Evolutionary conservation across 306 rosid species (phyloP).

Genomic region (barrel medic (Medicago truncatula)): MtrunA17r5.0-ANR NC_053046.1:1554001-1554500

Average conservation of each 20-base stretch:
- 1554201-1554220: background rate
- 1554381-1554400: too few species aligned
- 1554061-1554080: constrained; percentile 21
- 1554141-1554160: constrained; percentile 86
- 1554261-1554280: background rate
- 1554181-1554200: constrained; percentile 78
- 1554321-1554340: too few species aligned
- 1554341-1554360: too few species aligned
- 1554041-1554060: background rate
- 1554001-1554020: constrained; percentile 53
- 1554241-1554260: too few species aligned
- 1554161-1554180: constrained; percentile 93
- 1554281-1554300: background rate
- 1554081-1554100: constrained; percentile 47
- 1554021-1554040: background rate
- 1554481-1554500: background rate
- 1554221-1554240: too few species aligned
- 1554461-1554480: too few species aligned
- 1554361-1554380: too few species aligned
- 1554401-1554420: too few species aligned
- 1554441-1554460: too few species aligned
- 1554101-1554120: constrained; percentile 98
- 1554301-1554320: background rate
- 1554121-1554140: constrained; percentile 95
- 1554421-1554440: too few species aligned